A percentile compares a stretch with the other conserved stretches of the same genome.
Conservation (phyloP, 352 stramenopile genomes). For the Globisporangium lucens region DNA sequence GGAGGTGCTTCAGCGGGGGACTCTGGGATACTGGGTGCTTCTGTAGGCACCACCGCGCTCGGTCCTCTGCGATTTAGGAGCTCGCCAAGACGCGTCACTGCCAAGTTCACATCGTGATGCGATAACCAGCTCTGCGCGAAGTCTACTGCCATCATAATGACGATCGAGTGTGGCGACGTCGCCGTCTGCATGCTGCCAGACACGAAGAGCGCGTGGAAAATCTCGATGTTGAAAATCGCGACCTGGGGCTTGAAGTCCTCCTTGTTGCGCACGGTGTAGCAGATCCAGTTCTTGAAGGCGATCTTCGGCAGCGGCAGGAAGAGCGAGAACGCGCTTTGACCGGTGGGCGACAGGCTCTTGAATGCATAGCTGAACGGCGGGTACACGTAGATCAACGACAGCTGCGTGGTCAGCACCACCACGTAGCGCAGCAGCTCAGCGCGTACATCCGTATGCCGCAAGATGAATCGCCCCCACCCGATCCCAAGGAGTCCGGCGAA, state of each 20-base stretch:
- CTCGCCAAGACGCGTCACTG: neutral
- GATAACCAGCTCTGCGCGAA: conserved; percentile 18
- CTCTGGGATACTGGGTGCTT: neutral
- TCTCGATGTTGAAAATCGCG: conserved; percentile 50
- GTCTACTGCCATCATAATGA: conserved; percentile 28
- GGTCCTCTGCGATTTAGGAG: neutral
- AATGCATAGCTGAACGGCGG: conserved; percentile 29
- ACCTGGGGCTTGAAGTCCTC: conserved; percentile 35
- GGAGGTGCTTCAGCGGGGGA: neutral
- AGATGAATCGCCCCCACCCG: neutral
- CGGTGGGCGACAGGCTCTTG: conserved; percentile 9
- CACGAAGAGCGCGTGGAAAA: conserved; percentile 53
- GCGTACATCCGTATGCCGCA: neutral
- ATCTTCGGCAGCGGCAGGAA: conserved; percentile 29
- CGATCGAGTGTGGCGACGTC: conserved; percentile 13
- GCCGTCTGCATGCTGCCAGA: conserved; percentile 32
- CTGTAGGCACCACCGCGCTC: neutral
- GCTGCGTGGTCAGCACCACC: conserved; percentile 14
- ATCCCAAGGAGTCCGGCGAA: neutral
- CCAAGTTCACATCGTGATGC: neutral
- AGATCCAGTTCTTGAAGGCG: conserved; percentile 8
- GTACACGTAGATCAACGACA: conserved; percentile 26
- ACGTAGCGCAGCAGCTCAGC: conserved; percentile 7
- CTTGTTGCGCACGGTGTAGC: neutral
- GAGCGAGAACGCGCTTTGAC: conserved; percentile 22